Conservation (phyloP, 495 filamentous ascomycete species). For the Hypoxylon fuscum region DNA sequence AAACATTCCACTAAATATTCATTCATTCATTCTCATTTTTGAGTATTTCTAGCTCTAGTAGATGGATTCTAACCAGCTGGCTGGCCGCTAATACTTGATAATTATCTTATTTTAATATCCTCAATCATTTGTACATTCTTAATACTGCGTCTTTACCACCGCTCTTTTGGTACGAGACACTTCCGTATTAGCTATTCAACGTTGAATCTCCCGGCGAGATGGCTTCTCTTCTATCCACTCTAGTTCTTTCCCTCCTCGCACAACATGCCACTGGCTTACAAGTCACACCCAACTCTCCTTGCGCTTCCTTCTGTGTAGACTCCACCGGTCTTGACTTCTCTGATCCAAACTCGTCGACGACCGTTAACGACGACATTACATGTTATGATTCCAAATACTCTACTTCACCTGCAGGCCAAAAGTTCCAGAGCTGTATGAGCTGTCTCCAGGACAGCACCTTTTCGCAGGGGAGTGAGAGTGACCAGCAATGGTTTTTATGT, state of each 20-base stretch:
- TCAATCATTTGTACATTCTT: conserved; percentile 10
- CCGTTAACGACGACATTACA: conserved; percentile 53
- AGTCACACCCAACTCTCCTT: conserved; percentile 63
- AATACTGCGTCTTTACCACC: conserved; percentile 15
- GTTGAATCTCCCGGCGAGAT: conserved; percentile 39
- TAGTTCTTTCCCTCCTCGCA: conserved; percentile 37
- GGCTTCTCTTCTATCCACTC: conserved; percentile 27
- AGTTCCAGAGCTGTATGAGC: conserved; percentile 59
- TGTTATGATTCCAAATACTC: conserved; percentile 55
- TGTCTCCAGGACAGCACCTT: conserved; percentile 62
- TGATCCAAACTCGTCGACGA: conserved; percentile 56
- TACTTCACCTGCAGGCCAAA: conserved; percentile 47
- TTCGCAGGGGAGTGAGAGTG: conserved; percentile 53
- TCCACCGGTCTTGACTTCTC: conserved; percentile 48
- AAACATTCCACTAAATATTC: conserved; percentile 28
- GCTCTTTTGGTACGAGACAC: not conserved
- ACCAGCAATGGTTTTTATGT: conserved; percentile 64
- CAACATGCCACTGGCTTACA: conserved; percentile 49
- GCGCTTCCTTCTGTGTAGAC: conserved; percentile 57
- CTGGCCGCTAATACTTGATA: conserved; percentile 30
- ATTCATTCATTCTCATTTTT: conserved; percentile 13
- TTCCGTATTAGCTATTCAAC: not conserved
- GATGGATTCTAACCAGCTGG: conserved; percentile 26
- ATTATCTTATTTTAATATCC: conserved; percentile 27
- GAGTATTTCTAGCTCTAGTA: too few relatives aligned